Base-by-base conservation (phyloP, 1,284 basidiomycete species). In the Baeospora myosura region DNA sequence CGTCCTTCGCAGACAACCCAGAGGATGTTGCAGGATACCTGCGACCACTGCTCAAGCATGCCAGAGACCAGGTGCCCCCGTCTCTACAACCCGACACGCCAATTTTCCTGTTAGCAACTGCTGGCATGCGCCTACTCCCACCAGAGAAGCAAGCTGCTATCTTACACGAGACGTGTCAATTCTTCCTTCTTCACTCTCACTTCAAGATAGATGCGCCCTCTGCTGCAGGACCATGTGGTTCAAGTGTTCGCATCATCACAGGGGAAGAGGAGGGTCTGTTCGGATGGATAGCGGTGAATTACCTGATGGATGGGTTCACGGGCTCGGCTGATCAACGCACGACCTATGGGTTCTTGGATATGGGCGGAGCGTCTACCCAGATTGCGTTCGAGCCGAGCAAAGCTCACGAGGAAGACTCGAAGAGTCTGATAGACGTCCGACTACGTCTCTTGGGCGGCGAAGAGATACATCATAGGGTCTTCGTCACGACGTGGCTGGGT, bases 271-370 rank as follows among this genome's bases (percentile, higher is more conserved):
- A 99, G 58, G 96, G 96, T 0, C 66, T 98, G 36, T 96, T 95
- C 61, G 96, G 96, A 1, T 99, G 96, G 96, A 91, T 99, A 42
- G 91, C 94, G 0, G 91, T 98, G 58, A 99, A 98, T 62, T 98
- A 99, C 61, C 81, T 98, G 33, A 96, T 98, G 92, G 90, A 98
- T 57, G 95, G 94, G 1, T 99, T 99, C 59, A 72, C 74, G 11
- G n/a, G n/a, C n/a, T 78, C 78, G 11, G 69, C 76, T 36, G 69
- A 66, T 49, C 60, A 68, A 31, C 68, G 73, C 49, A 4, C 6
- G 23, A 88, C 89, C 24, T 98, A 91, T 55, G 96, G 96, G 3
- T 99, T 99, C 63, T 71, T 99, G 48, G 96, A 99, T 62, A 98
- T 98, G 96, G 95, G 95, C 42, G 95, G 95, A 26, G 95, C 96